Conservation (phyloP, 2,329 filamentous ascomycete species). For the Mariannaea sp. region DNA sequence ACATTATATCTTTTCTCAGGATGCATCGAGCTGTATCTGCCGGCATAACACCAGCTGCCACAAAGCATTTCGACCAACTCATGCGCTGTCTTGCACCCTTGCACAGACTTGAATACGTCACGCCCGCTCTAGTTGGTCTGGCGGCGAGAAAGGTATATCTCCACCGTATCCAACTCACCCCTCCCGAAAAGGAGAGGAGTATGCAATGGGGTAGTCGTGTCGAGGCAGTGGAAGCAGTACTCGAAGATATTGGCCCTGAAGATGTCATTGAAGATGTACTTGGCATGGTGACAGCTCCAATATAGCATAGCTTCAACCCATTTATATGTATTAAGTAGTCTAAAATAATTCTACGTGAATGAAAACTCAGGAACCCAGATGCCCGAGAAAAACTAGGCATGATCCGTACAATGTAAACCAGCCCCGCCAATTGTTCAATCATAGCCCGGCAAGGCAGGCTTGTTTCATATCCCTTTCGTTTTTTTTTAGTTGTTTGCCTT, state of each 20-base stretch:
- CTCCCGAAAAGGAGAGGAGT: constrained; percentile 76
- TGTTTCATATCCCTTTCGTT: constrained; percentile 12
- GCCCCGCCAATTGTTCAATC: constrained; percentile 26
- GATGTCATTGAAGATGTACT: constrained; percentile 70
- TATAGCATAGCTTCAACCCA: constrained; percentile 34
- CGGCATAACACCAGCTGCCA: constrained; percentile 78
- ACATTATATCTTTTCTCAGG: constrained; percentile 84
- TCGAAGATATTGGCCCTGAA: constrained; percentile 66
- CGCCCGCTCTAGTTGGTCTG: constrained; percentile 80
- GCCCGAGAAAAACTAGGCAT: constrained; percentile 25
- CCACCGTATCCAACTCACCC: constrained; percentile 77
- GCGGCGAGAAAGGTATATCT: constrained; percentile 86
- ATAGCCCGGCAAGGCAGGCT: constrained; percentile 19
- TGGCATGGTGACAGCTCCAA: constrained; percentile 59
- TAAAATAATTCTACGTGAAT: constrained; percentile 36
- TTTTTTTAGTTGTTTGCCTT: constrained; percentile 25
- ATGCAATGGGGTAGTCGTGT: constrained; percentile 90
- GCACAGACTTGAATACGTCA: constrained; percentile 79
- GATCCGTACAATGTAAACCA: constrained; percentile 21
- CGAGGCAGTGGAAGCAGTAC: constrained; percentile 67
- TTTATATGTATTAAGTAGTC: constrained; percentile 38
- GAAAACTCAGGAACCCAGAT: constrained; percentile 29
- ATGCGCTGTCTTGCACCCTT: constrained; percentile 77
- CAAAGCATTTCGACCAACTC: constrained; percentile 74
- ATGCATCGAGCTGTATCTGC: constrained; percentile 83